Evolutionary conservation across 352 stramenopile genomes (phyloP).

Genomic region (Globisporangium ultimum): DNA sequence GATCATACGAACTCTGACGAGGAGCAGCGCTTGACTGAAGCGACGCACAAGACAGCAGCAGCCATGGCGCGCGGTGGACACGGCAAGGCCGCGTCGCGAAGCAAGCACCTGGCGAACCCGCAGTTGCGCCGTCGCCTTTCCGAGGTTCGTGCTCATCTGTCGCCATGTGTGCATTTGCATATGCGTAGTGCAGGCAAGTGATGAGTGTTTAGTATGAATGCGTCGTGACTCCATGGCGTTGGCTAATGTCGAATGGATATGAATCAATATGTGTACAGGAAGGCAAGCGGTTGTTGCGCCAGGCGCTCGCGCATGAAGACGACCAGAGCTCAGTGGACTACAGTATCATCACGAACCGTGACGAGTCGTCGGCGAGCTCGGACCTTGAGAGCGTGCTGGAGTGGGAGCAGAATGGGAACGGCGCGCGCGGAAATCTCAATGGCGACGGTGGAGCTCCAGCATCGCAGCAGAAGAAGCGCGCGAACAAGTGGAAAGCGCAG

Average conservation of each 20-base stretch:
- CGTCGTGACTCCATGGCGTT: no score
- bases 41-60: background rate
- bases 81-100: constrained; percentile 1
- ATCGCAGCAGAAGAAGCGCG: constrained; percentile 17
- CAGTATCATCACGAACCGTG: constrained; percentile 35
- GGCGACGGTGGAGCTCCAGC: constrained; percentile 1
- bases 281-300: constrained; percentile 48
- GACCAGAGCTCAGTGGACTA: constrained; percentile 22
- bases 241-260: no score
- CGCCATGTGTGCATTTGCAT: background rate
- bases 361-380: constrained; percentile 53
- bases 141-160: constrained; percentile 11
- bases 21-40: no score
- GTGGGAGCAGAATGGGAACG: constrained; percentile 30
- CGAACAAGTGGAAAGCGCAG: constrained; percentile 33
- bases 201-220: no score
- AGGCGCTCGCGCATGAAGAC: constrained; percentile 42
- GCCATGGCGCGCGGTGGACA: constrained; percentile 3
- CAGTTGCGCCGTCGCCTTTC: constrained; percentile 35
- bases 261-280: constrained; percentile 25
- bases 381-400: constrained; percentile 56
- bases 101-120: constrained; percentile 17
- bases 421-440: background rate
- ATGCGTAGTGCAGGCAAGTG: background rate
- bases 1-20: no score